Evolutionary conservation across 192 early-diverging fungal species (phyloP).

Genomic region (Martensiomyces pterosporus): DNA sequence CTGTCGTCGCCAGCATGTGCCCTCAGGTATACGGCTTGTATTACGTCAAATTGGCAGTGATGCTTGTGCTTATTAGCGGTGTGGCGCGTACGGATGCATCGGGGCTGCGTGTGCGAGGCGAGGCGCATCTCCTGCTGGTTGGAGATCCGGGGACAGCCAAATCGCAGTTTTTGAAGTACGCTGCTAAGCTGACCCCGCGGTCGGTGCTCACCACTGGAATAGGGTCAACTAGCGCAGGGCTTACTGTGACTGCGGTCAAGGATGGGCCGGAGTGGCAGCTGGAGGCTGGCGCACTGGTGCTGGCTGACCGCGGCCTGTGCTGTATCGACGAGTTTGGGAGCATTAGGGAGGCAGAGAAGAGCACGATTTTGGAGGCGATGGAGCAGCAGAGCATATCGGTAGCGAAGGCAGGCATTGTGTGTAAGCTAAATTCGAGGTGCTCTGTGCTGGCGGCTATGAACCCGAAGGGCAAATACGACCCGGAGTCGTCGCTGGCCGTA

Average conservation of each 20-base stretch:
- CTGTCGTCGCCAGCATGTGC: slow-evolving; percentile 59
- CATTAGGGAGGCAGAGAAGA: slow-evolving; percentile 67
- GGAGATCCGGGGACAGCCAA: slow-evolving; percentile 79
- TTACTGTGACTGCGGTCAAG: slow-evolving; percentile 69
- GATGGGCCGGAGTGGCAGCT: slow-evolving; percentile 77
- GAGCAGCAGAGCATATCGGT: slow-evolving; percentile 81
- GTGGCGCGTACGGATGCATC: slow-evolving; percentile 53
- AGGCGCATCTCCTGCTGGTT: slow-evolving; percentile 68
- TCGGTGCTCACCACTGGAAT: slow-evolving; percentile 74
- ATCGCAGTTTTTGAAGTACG: slow-evolving; percentile 76
- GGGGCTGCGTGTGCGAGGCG: slow-evolving; percentile 66
- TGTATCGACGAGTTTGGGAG: slow-evolving; percentile 85
- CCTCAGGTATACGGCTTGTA: slow-evolving; percentile 68
- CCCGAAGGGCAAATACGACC: slow-evolving; percentile 71
- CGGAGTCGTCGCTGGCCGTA: slow-evolving; percentile 53
- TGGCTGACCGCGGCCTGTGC: slow-evolving; percentile 74
- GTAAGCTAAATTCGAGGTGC: slow-evolving; percentile 72
- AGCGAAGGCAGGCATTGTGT: slow-evolving; percentile 77
- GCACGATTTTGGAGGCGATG: slow-evolving; percentile 77
- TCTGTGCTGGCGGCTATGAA: slow-evolving; percentile 79
- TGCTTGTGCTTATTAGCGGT: slow-evolving; percentile 68
- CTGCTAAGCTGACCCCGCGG: slow-evolving; percentile 59
- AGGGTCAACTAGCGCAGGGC: slow-evolving; percentile 67
- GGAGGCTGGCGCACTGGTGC: slow-evolving; percentile 75
- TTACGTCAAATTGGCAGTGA: slow-evolving; percentile 65